These are phyloP conservation scores for Mycotypha africana DNA, from an alignment of 371 early-diverging fungal genomes.

Conservation along the genomic window DNA sequence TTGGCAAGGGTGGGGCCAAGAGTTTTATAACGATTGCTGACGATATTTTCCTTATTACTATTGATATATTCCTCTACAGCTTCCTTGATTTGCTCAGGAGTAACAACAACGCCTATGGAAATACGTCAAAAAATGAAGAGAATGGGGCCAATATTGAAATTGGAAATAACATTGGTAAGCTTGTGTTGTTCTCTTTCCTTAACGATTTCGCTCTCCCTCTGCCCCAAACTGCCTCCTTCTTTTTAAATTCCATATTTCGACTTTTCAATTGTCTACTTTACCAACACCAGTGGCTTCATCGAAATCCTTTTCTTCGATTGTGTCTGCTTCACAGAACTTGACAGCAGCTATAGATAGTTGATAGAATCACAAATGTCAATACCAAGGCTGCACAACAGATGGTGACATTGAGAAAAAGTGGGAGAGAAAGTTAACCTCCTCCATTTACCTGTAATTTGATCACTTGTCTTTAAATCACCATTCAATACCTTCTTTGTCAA, in stretches of 20 bases:
- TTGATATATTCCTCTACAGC: constrained; percentile 57
- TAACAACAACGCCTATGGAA: constrained; percentile 56
- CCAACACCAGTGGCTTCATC: constrained; percentile 89
- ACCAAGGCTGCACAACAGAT: too few species aligned
- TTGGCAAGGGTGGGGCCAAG: constrained; percentile 73
- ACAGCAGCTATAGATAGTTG: constrained; percentile 69
- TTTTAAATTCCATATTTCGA: too few species aligned
- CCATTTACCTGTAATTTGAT: constrained; percentile 91
- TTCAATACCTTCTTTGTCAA: constrained; percentile 71
- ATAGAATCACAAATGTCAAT: not conserved
- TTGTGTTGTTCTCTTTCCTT: too few species aligned
- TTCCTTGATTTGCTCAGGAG: constrained; percentile 57
- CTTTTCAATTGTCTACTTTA: too few species aligned
- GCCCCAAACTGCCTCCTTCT: too few species aligned
- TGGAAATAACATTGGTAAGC: too few species aligned
- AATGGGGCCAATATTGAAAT: too few species aligned
- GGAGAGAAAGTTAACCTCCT: too few species aligned
- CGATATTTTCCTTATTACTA: constrained; percentile 63
- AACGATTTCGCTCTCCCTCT: too few species aligned
- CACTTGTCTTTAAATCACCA: constrained; percentile 68
- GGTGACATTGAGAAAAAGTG: too few species aligned
- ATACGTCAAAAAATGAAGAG: not conserved
- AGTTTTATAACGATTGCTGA: constrained; percentile 77
- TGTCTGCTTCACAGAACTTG: constrained; percentile 70
- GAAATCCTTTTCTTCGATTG: constrained; percentile 66